Evolutionary conservation across 1,139 yeast genomes (phyloP), one percentile per base, ranked within the genome.

Genomic region (Pichia cactophila): DNA sequence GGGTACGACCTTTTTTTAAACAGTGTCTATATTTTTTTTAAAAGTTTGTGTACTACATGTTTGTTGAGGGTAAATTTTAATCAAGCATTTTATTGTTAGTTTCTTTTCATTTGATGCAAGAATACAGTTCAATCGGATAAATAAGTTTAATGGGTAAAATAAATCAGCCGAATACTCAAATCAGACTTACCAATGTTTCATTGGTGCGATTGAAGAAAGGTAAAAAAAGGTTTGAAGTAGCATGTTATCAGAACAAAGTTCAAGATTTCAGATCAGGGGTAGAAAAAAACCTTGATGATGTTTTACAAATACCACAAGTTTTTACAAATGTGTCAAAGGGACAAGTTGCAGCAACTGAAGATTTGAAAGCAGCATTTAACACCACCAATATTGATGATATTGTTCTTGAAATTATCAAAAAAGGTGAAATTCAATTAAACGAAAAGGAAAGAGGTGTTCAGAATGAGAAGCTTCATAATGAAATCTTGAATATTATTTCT

Each of bases 201-300:
- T 72, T 92, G 53, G 97, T 92, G 47, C 77, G 94, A 47, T 82
- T 92, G 81, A 86, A 85, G 62, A 88, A 86, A 64, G 96, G 92
- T 33, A 87, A 87, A 63, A 86, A 87, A 67, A 72, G 97, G 56
- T 92, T 89, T 61, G 98, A 92, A 67, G 78, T 94, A 44, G 98
- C 97, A 0, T 92, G 98, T 64, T 92, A 92, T 66, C 97, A 88
- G 62, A 92, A 92, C 62, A 92, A 94, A 63, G 97, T 92, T 12
- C 97, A 90, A 63, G 98, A 92, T 67, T 92, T 92, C 83, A 74
- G 97, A 59, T 78, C 78, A 64, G 89, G 84, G 64, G 83, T 82
- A 69, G 98, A 94, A 63, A 92, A 87, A 59, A 97, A 92, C 64
- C 66, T 94, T 12, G 98, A 92, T 69, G 98, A 92, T 64, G 98